phyloP scores from a whole-genome alignment of 345 rosid genomes.

The Psidium friedrichsthalianum region DNA sequence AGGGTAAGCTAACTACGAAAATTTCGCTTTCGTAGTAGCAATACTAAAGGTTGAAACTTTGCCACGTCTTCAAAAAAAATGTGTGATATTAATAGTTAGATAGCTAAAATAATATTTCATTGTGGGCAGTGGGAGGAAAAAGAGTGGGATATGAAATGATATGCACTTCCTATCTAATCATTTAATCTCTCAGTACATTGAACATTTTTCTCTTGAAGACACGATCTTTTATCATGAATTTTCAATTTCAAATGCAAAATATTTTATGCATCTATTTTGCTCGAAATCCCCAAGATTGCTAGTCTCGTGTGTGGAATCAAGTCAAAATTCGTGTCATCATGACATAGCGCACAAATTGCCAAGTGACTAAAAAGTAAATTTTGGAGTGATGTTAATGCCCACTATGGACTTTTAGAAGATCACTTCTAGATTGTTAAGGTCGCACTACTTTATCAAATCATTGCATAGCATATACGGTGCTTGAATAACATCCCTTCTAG shows the following conservation, averaged over 20 bases:
- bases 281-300: too few species aligned
- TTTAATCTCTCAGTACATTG: background rate
- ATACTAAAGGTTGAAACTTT: too few species aligned
- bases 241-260: background rate
- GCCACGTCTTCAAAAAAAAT: too few species aligned
- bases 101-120: too few species aligned
- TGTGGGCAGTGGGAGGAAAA: too few species aligned
- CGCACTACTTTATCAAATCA: fast-evolving
- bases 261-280: background rate
- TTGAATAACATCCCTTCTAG: background rate
- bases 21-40: too few species aligned
- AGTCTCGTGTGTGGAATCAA: background rate
- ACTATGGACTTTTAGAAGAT: background rate
- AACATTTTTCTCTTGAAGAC: background rate
- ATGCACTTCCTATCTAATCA: too few species aligned
- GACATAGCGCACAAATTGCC: too few species aligned
- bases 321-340: background rate
- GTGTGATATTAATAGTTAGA: too few species aligned
- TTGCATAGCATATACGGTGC: background rate
- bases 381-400: background rate
- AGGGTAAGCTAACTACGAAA: background rate
- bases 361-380: too few species aligned
- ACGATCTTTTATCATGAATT: too few species aligned
- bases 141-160: too few species aligned
- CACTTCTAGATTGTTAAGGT: background rate